Evolutionary conservation across 495 filamentous ascomycete species (phyloP).

Genomic region (Symbiotaphrina buchneri): DNA sequence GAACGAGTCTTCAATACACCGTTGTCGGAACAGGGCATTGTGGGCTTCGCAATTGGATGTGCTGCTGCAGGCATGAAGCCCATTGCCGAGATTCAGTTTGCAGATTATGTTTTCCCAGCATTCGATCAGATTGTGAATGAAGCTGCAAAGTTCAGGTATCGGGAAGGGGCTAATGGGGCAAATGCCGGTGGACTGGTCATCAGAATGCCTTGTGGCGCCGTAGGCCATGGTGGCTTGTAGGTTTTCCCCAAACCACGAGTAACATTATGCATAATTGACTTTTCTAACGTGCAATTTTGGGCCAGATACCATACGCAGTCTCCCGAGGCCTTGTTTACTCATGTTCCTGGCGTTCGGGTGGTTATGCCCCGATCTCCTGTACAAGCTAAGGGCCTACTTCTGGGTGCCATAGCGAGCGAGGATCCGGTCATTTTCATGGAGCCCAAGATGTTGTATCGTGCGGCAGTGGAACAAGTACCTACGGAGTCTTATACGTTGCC

Average conservation of each 20-base stretch:
- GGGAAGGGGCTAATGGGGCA: conserved; percentile 49
- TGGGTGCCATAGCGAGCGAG: conserved; percentile 52
- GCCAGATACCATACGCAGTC: conserved; percentile 76
- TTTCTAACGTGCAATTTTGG: conserved; percentile 5
- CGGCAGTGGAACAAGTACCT: conserved; percentile 89
- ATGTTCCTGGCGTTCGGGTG: conserved; percentile 74
- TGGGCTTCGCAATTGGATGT: conserved; percentile 79
- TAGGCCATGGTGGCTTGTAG: conserved; percentile 84
- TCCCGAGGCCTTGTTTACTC: conserved; percentile 79
- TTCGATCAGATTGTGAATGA: conserved; percentile 98
- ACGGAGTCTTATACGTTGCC: conserved; percentile 62
- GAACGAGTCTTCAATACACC: conserved; percentile 95
- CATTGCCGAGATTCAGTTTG: conserved; percentile 93
- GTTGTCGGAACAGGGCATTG: conserved; percentile 80
- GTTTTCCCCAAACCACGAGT: too few species aligned
- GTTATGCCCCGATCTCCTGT: conserved; percentile 76
- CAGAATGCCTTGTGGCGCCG: conserved; percentile 82
- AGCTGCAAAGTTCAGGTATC: conserved; percentile 78
- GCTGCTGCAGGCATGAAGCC: conserved; percentile 85
- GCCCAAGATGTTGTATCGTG: conserved; percentile 86
- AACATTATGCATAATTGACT: conserved; percentile 3
- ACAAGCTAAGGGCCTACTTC: conserved; percentile 79
- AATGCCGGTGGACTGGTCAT: conserved; percentile 65
- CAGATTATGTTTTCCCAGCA: conserved; percentile 90
- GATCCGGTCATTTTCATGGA: conserved; percentile 95